phyloP scores from a whole-genome alignment of 2,329 filamentous ascomycete species.

The Xenoacremonium recifei region DNA sequence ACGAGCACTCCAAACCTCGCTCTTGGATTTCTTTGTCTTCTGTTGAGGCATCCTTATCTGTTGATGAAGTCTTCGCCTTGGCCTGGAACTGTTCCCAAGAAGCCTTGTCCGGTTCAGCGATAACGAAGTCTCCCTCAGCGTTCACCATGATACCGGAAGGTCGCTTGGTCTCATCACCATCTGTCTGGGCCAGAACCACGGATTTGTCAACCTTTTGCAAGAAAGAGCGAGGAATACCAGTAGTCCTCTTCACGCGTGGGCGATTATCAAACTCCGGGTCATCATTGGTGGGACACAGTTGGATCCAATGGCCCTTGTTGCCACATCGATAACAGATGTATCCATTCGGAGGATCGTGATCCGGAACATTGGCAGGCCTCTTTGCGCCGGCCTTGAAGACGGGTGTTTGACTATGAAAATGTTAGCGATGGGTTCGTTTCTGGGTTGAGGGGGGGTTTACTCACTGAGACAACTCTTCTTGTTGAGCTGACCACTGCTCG shows the following conservation, averaged over 20 bases:
- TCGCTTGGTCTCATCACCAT: slow-evolving; percentile 78
- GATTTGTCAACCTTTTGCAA: slow-evolving; percentile 95
- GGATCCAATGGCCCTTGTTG: slow-evolving; percentile 99
- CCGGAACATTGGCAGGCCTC: slow-evolving; percentile 73
- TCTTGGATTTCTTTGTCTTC: slow-evolving; percentile 86
- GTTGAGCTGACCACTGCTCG: slow-evolving; percentile 89
- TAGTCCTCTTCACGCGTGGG: slow-evolving; percentile 91
- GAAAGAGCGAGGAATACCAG: slow-evolving; percentile 93
- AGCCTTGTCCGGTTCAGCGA: slow-evolving; percentile 91
- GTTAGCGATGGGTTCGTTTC: slow-evolving; percentile 31
- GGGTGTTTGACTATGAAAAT: slow-evolving; percentile 54
- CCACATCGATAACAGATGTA: slow-evolving; percentile 97
- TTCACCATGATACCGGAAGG: slow-evolving; percentile 95
- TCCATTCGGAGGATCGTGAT: slow-evolving; percentile 87
- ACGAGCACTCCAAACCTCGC: slow-evolving; percentile 84
- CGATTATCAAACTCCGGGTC: slow-evolving; percentile 94
- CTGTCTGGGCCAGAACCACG: slow-evolving; percentile 68
- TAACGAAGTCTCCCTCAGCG: slow-evolving; percentile 94
- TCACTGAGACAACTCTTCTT: slow-evolving; percentile 86
- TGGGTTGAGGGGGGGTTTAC: slow-evolving; percentile 25
- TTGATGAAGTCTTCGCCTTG: slow-evolving; percentile 83
- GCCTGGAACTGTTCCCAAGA: slow-evolving; percentile 97
- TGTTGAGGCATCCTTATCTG: slow-evolving; percentile 72
- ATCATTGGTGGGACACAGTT: slow-evolving; percentile 96
- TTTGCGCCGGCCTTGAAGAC: slow-evolving; percentile 63